phyloP scores from a whole-genome alignment of 73 alveolate genomes.

The Halteria grandinella region DNA sequence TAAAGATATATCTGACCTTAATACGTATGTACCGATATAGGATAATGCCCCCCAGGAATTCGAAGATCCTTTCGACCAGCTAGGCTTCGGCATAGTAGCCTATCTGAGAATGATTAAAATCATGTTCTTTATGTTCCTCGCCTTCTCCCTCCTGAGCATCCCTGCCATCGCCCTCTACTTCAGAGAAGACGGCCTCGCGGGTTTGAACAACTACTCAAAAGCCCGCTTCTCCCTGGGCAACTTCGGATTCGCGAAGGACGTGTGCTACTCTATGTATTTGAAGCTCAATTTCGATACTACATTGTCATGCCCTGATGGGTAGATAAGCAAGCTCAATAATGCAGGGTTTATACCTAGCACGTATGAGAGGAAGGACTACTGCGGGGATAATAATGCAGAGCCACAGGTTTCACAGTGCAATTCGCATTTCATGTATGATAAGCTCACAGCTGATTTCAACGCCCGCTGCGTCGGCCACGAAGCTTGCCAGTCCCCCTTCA shows the following conservation, averaged over 20 bases:
- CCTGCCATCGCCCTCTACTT: slow-evolving; percentile 9
- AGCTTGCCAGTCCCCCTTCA: background rate
- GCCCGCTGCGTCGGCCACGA: background rate
- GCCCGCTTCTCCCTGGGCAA: slow-evolving; percentile 34
- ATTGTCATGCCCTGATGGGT: slow-evolving; percentile 39
- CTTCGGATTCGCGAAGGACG: slow-evolving; percentile 30
- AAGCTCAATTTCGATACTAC: background rate
- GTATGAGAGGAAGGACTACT: background rate
- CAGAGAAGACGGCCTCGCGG: background rate
- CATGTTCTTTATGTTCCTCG: slow-evolving; percentile 4
- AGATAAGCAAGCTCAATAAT: background rate
- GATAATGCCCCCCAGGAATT: background rate
- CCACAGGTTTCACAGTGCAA: background rate
- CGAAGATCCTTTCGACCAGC: slow-evolving; percentile 35
- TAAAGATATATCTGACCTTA: background rate
- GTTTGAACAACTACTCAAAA: background rate
- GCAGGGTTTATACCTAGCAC: slow-evolving; percentile 5
- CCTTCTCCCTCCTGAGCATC: slow-evolving; percentile 6
- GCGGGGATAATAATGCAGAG: background rate
- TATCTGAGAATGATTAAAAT: slow-evolving; percentile 27
- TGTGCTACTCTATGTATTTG: slow-evolving; percentile 7
- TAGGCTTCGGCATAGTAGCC: slow-evolving; percentile 53
- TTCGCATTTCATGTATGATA: background rate
- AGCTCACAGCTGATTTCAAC: background rate
- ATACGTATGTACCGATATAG: background rate